Conservation (phyloP, 2,329 filamentous ascomycete genomes). For the Phialophora tarda region DNA sequence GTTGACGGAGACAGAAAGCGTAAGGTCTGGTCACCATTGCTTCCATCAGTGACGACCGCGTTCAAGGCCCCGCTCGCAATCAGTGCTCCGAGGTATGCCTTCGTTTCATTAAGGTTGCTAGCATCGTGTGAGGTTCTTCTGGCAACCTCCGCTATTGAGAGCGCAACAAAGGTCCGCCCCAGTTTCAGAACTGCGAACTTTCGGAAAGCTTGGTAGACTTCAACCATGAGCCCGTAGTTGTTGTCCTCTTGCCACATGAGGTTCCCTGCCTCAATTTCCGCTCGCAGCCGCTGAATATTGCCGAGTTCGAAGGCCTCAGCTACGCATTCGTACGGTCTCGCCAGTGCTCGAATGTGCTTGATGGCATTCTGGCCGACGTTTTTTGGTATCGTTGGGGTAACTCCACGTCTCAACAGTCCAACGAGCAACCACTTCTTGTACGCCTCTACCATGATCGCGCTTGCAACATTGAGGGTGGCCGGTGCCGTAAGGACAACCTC, state of each 20-base stretch:
- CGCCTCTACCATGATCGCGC: constrained; percentile 81
- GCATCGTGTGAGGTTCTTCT: constrained; percentile 44
- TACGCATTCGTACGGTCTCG: constrained; percentile 73
- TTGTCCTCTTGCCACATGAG: constrained; percentile 71
- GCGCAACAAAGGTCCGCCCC: constrained; percentile 71
- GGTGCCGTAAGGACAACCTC: constrained; percentile 72
- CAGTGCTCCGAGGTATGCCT: constrained; percentile 50
- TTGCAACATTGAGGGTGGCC: constrained; percentile 65
- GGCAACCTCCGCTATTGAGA: constrained; percentile 59
- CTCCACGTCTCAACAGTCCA: constrained; percentile 72
- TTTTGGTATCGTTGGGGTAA: constrained; percentile 60
- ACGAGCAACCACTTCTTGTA: constrained; percentile 91
- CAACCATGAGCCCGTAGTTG: constrained; percentile 72
- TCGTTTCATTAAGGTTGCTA: constrained; percentile 41
- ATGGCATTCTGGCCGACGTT: constrained; percentile 60
- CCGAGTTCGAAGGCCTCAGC: constrained; percentile 70
- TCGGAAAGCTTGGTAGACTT: constrained; percentile 73
- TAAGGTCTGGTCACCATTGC: constrained; percentile 53
- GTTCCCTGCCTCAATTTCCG: constrained; percentile 66
- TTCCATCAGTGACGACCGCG: constrained; percentile 56
- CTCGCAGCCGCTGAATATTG: constrained; percentile 64
- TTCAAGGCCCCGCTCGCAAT: constrained; percentile 58
- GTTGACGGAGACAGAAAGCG: constrained; percentile 56
- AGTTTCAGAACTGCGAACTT: constrained; percentile 77
- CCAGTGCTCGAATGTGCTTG: constrained; percentile 63